Evolutionary conservation across 805 yeast species (phyloP).

Genomic region (Spathaspora sp.): DNA sequence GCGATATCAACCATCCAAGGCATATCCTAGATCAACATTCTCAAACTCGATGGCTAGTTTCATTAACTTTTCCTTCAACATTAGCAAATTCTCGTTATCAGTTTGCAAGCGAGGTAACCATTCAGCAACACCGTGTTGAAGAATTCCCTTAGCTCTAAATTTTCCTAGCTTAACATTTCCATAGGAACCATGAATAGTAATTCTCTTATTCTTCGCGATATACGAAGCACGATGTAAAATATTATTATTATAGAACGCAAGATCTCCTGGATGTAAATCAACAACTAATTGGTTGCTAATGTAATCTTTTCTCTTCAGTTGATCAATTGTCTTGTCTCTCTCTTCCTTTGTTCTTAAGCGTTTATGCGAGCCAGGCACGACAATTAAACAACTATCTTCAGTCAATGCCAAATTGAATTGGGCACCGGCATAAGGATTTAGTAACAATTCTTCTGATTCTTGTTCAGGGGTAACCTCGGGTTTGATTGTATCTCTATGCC

Average conservation of each 20-base stretch:
- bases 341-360: conserved; percentile 44
- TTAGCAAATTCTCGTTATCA: conserved; percentile 21
- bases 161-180: conserved; percentile 42
- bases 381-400: conserved; percentile 44
- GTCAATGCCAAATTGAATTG: conserved; percentile 51
- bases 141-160: conserved; percentile 46
- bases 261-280: conserved; percentile 45
- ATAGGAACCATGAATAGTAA: conserved; percentile 49
- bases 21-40: conserved; percentile 32
- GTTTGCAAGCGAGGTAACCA: conserved; percentile 41
- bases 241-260: conserved; percentile 48
- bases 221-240: conserved; percentile 48
- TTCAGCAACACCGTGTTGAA: conserved; percentile 49
- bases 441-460: conserved; percentile 36
- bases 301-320: conserved; percentile 23
- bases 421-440: conserved; percentile 43
- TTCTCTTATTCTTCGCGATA: conserved; percentile 31
- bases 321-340: conserved; percentile 34
- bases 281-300: conserved; percentile 41
- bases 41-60: conserved; percentile 26
- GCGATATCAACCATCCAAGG: conserved; percentile 28
- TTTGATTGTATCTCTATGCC: conserved; percentile 51
- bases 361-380: conserved; percentile 45
- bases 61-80: conserved; percentile 26
- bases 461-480: conserved; percentile 45